Conservation (phyloP, 2,329 filamentous ascomycete species). For the Calonectria ilicicola region DNA sequence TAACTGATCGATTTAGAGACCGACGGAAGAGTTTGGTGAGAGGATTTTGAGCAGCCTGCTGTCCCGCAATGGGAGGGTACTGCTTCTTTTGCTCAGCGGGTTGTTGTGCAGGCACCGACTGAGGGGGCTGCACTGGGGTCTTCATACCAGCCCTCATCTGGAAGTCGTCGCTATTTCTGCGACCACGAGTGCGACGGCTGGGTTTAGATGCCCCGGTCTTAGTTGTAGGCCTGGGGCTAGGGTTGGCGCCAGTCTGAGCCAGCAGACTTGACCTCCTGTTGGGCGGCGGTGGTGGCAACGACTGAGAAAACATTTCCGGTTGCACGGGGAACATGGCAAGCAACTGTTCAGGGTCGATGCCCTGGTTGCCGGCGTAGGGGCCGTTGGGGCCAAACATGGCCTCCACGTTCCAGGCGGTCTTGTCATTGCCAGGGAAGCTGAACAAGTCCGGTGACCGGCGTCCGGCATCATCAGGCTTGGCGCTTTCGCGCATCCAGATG, state of each 20-base stretch:
- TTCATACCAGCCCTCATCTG: conserved; percentile 41
- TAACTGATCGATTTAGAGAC: conserved; percentile 54
- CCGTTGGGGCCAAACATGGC: conserved; percentile 57
- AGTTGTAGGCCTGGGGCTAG: conserved; percentile 27
- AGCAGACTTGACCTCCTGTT: conserved; percentile 66
- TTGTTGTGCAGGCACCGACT: conserved; percentile 24
- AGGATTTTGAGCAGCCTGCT: conserved; percentile 57
- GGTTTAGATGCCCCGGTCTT: conserved; percentile 33
- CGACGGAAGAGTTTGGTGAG: conserved; percentile 65
- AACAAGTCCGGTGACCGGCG: conserved; percentile 65
- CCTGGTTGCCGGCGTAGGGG: conserved; percentile 18
- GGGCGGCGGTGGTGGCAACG: conserved; percentile 60
- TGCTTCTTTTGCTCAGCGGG: conserved; percentile 49
- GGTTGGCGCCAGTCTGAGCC: conserved; percentile 54
- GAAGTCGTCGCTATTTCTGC: conserved; percentile 47
- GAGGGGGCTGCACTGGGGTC: conserved; percentile 42
- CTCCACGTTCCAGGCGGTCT: conserved; percentile 59
- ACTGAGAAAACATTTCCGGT: conserved; percentile 52
- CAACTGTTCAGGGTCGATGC: conserved; percentile 54
- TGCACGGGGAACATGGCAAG: conserved; percentile 59
- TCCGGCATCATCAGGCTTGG: conserved; percentile 51
- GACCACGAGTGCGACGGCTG: conserved; percentile 29
- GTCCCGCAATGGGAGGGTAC: conserved; percentile 64
- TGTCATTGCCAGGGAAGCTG: conserved; percentile 58
- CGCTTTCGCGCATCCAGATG: conserved; percentile 69